phyloP scores from a whole-genome alignment of 2,329 filamentous ascomycete species.

The Pestalotiopsis sp. region DNA sequence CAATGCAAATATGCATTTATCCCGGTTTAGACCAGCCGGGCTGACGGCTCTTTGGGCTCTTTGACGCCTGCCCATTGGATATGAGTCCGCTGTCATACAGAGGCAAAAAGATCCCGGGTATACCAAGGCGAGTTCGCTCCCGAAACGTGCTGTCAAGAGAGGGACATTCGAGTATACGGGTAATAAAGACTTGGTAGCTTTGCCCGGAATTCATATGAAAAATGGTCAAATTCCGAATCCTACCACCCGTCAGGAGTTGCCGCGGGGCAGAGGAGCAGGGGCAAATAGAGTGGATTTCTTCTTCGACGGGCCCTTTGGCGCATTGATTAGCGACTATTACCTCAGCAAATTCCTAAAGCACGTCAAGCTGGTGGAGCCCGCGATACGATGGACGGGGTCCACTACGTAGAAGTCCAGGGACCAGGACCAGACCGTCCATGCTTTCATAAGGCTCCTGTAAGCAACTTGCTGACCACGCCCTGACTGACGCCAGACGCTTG shows the following conservation, averaged over 20 bases:
- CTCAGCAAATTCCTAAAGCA: not conserved
- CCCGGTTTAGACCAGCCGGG: no score
- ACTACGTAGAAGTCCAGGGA: not conserved
- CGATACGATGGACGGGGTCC: not conserved
- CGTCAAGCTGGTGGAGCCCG: not conserved
- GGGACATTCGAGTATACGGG: no score
- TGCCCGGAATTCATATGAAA: no score
- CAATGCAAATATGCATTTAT: no score
- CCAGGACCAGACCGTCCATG: not conserved
- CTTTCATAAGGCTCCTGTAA: not conserved
- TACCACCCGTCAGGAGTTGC: not conserved
- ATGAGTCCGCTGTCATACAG: no score
- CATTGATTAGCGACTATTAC: conserved; percentile 6
- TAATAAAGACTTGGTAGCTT: no score
- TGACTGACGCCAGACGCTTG: not conserved
- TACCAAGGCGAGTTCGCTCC: no score
- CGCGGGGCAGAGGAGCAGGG: not conserved
- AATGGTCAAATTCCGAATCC: not conserved
- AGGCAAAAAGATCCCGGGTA: no score
- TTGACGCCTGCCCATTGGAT: no score
- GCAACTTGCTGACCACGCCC: not conserved
- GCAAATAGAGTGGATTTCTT: not conserved
- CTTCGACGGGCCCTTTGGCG: not conserved
- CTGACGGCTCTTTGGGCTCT: no score
- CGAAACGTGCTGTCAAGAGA: no score